Conservation (phyloP, 2,329 filamentous ascomycete species). For the Pseudogymnoascus sp. region DNA sequence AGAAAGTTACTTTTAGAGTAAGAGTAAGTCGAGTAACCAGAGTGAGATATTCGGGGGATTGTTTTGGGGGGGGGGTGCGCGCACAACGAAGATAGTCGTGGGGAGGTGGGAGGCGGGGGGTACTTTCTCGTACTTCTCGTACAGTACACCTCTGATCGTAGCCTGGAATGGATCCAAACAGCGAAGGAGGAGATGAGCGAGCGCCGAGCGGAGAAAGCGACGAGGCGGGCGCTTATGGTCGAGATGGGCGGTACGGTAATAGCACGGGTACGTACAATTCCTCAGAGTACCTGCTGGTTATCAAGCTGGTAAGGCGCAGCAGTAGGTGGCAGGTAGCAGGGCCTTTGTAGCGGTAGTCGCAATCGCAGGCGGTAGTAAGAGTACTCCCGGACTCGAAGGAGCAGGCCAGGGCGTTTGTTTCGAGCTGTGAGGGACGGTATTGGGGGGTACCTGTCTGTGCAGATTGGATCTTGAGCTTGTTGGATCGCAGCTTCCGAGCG, state of each 20-base stretch:
- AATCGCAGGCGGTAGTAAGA: not conserved
- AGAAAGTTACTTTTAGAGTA: not conserved
- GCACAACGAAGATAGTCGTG: no score
- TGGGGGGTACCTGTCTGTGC: not conserved
- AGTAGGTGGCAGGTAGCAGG: not conserved
- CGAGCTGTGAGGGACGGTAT: not conserved
- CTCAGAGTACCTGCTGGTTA: no score
- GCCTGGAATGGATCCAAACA: not conserved
- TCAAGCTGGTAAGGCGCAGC: not conserved
- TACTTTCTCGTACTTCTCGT: conserved; percentile 19
- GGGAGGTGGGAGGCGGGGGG: no score
- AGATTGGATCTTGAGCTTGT: not conserved
- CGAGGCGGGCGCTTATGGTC: not conserved
- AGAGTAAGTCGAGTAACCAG: not conserved
- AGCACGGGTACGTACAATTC: not conserved
- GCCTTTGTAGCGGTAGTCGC: not conserved
- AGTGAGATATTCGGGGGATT: not conserved
- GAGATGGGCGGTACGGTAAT: not conserved
- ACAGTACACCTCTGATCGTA: not conserved
- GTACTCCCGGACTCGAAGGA: not conserved
- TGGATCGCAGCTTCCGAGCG: not conserved
- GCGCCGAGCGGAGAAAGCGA: not conserved
- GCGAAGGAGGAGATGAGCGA: not conserved
- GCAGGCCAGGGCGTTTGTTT: not conserved
- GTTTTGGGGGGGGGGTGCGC: not conserved